Percentiles rank a stretch among this genome's conserved stretches.
Conservation (phyloP, 1,284 basidiomycete species). For the Tilletia indica region DNA sequence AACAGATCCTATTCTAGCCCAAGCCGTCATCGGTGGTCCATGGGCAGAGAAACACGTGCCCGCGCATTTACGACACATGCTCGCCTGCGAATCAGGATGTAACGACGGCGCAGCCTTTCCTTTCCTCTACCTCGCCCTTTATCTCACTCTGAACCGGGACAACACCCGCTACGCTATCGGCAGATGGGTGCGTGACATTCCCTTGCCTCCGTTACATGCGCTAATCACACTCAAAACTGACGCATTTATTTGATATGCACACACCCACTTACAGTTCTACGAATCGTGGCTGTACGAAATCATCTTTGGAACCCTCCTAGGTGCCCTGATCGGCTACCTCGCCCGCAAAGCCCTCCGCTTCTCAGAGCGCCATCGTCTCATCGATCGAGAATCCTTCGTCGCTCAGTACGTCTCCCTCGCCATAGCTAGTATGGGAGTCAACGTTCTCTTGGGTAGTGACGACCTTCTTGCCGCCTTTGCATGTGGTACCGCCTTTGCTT, state of each 20-base stretch:
- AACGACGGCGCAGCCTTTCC: slow-evolving; percentile 79
- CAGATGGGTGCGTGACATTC: slow-evolving; percentile 27
- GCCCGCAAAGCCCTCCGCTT: slow-evolving; percentile 95
- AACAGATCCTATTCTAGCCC: slow-evolving; percentile 74
- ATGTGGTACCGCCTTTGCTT: slow-evolving; percentile 93
- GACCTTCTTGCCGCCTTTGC: slow-evolving; percentile 71
- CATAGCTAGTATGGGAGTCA: slow-evolving; percentile 71
- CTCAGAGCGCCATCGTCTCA: slow-evolving; percentile 80
- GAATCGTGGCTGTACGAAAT: slow-evolving; percentile 70
- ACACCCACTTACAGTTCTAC: slow-evolving; percentile 37
- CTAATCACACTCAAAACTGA: slow-evolving; percentile 23
- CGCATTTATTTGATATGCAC: too few species aligned
- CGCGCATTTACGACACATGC: slow-evolving; percentile 84
- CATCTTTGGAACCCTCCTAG: slow-evolving; percentile 74
- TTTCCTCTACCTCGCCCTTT: slow-evolving; percentile 89
- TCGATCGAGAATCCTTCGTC: slow-evolving; percentile 92
- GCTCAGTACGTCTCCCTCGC: slow-evolving; percentile 83
- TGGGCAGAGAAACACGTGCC: slow-evolving; percentile 99
- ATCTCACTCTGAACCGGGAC: slow-evolving; percentile 73
- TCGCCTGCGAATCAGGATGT: slow-evolving; percentile 87
- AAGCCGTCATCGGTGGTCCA: slow-evolving; percentile 82
- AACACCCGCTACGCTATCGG: slow-evolving; percentile 64
- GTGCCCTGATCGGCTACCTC: slow-evolving; percentile 72
- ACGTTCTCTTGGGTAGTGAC: slow-evolving; percentile 52
- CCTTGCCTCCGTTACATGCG: neutral